Base-by-base conservation (phyloP, 2,329 filamentous ascomycete genomes). In the Penicillium griseofulvum region DNA sequence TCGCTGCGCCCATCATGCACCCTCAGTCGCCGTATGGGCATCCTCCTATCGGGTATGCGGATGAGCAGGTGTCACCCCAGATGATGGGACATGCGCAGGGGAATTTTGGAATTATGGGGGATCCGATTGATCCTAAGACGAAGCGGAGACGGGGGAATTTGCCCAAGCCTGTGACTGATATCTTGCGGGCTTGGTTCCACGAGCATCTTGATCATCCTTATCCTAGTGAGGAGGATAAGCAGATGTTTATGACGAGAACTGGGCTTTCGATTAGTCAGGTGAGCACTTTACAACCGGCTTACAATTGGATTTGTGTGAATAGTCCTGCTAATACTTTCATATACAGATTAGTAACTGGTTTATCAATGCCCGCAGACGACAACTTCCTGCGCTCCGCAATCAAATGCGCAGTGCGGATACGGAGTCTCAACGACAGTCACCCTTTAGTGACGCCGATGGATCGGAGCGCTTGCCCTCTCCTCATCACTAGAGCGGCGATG, bases 91-190 rank as follows among this genome's bases (percentile, higher is more conserved):
- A 67, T 28, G 62, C 66, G 9, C 70, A 71, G 47, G 68, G 70
- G 11, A 74, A 72, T 49, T 75, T 75, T 43, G 72, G 72, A 10
- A 68, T 74, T 16, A 63, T 76, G 54, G 70, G 72, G 0, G 73
- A 75, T 34, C 54, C 67, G 17, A 64, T 68, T 26, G 74, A 76
- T 51, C 64, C 73, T 10, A 74, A 72, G 58, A 74, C 70, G 34
- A 82, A 81, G 65, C 78, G 80, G 70, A 81, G 91, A 49, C 82
- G 91, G 37, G 91, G 91, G 1, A 96, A 96, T 67, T 79, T 96
- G 3, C 91, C 91, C n/a, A 95, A 95, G 69, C 88, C 91, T 52
- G 90, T 90, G 0, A 96, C 91, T 0, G 89, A 92, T 68, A 87
- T 89, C 62, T 79, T 96, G 38, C 84, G 89, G 51, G 79, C 83